A percentile compares a stretch with the other conserved stretches of the same genome.
Conservation (phyloP, 1,139 yeast species). For the Zygoascus meyerae region DNA sequence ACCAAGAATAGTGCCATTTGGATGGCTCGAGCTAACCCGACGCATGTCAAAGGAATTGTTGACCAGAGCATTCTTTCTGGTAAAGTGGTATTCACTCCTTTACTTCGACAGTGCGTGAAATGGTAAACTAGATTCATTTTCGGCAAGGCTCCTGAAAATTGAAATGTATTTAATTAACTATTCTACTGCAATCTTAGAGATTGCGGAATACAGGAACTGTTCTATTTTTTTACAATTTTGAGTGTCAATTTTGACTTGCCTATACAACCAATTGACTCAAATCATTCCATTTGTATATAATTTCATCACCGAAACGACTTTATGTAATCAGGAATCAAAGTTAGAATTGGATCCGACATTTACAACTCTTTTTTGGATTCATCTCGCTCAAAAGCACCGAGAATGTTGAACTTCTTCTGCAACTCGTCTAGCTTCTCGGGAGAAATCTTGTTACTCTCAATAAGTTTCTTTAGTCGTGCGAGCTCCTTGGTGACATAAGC, state of each 20-base stretch:
- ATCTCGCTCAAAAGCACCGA: slow-evolving; percentile 21
- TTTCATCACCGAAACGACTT: no score
- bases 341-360: not conserved
- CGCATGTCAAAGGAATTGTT: slow-evolving; percentile 65
- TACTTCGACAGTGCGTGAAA: slow-evolving; percentile 53
- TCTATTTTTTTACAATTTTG: not conserved
- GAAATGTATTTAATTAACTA: not conserved
- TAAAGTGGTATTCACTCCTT: slow-evolving; percentile 61
- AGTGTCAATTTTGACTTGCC: not conserved
- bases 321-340: no score
- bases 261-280: no score
- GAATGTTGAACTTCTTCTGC: slow-evolving; percentile 30
- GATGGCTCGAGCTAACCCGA: slow-evolving; percentile 80
- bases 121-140: slow-evolving; percentile 40
- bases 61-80: slow-evolving; percentile 68
- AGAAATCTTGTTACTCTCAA: slow-evolving; percentile 36
- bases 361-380: slow-evolving; percentile 12
- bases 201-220: not conserved
- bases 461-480: slow-evolving; percentile 44
- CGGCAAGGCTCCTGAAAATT: not conserved
- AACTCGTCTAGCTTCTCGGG: slow-evolving; percentile 33
- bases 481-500: slow-evolving; percentile 48
- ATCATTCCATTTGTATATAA: no score
- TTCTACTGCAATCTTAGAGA: not conserved
- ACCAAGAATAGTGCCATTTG: slow-evolving; percentile 66